Evolutionary conservation across 2,329 filamentous ascomycete genomes (phyloP).

Genomic region (Didymella lethalis): DNA sequence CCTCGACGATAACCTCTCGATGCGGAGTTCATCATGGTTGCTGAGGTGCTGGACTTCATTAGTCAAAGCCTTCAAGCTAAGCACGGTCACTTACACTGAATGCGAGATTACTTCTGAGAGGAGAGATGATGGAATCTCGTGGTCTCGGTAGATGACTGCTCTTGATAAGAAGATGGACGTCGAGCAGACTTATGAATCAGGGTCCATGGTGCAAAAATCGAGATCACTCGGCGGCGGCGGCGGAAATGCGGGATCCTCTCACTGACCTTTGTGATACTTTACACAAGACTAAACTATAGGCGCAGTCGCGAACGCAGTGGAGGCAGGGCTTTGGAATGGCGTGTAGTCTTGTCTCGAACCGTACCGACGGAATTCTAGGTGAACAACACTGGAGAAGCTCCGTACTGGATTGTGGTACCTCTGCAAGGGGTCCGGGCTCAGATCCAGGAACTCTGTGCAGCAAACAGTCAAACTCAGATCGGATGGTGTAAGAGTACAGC

Average conservation of each 20-base stretch:
- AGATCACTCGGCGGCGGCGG: constrained; percentile 35
- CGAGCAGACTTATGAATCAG: constrained; percentile 44
- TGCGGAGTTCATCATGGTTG: constrained; percentile 25
- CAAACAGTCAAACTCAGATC: constrained; percentile 25
- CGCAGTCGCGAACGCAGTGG: constrained; percentile 46
- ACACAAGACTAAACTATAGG: constrained; percentile 39
- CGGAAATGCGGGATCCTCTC: constrained; percentile 31
- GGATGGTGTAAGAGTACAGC: constrained; percentile 27
- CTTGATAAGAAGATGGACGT: constrained; percentile 31
- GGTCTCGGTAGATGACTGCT: constrained; percentile 17
- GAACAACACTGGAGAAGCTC: constrained; percentile 31
- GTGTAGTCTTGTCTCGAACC: constrained; percentile 31
- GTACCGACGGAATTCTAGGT: constrained; percentile 34
- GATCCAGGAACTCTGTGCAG: constrained; percentile 21
- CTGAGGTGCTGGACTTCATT: neutral
- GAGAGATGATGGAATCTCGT: constrained; percentile 11
- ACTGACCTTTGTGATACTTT: constrained; percentile 43
- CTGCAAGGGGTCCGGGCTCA: constrained; percentile 40
- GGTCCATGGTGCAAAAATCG: constrained; percentile 26
- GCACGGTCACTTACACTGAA: neutral
- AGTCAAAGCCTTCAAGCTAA: neutral
- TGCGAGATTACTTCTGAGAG: neutral
- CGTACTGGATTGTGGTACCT: constrained; percentile 35
- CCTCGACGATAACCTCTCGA: constrained; percentile 19
- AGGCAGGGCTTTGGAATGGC: constrained; percentile 49